Conservation (phyloP, 441 rosid species). For the Adansonia gregorii region DNA sequence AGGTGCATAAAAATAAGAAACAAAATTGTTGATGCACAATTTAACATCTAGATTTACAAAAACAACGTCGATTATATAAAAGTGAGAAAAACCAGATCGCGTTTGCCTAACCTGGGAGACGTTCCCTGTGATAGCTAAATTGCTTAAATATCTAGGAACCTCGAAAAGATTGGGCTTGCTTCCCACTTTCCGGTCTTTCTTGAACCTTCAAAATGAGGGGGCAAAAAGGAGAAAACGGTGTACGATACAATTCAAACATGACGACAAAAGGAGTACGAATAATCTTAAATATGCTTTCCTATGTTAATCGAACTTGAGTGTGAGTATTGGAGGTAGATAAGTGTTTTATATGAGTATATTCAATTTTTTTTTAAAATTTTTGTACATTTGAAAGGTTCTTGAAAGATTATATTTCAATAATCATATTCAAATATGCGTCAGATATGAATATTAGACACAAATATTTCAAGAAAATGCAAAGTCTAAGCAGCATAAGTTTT, state of each 20-base stretch:
- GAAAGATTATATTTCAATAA: too few species aligned
- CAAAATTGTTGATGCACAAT: slow-evolving; percentile 10
- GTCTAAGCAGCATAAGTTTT: too few species aligned
- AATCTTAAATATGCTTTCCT: background rate
- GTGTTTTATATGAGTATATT: too few species aligned
- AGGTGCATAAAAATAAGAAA: too few species aligned
- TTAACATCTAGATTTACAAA: slow-evolving; percentile 28
- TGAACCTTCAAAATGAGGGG: slow-evolving; percentile 36
- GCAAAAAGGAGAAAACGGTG: slow-evolving; percentile 24
- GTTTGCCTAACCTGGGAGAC: slow-evolving; percentile 59
- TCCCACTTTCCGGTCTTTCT: slow-evolving; percentile 41
- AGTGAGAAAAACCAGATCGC: slow-evolving; percentile 33
- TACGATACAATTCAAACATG: slow-evolving; percentile 19
- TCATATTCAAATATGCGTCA: too few species aligned
- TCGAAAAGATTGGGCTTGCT: slow-evolving; percentile 32
- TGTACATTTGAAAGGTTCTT: too few species aligned
- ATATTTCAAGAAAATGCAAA: too few species aligned
- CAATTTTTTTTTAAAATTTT: too few species aligned
- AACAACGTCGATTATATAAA: slow-evolving; percentile 19
- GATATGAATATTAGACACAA: too few species aligned
- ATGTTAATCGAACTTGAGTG: too few species aligned
- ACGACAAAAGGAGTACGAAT: background rate
- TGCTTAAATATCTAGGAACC: slow-evolving; percentile 32
- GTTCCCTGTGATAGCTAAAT: slow-evolving; percentile 27
- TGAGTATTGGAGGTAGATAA: too few species aligned